These are phyloP conservation scores for Saccharum hybrid DNA, from an alignment of 202 grass and related monocot species.

Conservation along the genomic window DNA sequence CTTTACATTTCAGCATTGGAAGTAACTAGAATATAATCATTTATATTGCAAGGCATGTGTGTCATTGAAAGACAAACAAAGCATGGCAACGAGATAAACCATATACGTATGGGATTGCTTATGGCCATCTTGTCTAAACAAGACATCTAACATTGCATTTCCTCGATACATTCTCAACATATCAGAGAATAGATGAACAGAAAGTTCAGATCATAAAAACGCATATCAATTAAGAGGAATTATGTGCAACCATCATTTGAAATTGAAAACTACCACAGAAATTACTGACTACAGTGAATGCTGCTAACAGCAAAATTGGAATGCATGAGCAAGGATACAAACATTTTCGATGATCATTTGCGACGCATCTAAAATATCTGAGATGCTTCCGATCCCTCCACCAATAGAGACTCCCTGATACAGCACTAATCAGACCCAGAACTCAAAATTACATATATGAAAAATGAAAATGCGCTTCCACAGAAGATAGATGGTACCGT, in stretches of 20 bases:
- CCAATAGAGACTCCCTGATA: slow-evolving; percentile 89
- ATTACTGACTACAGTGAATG: too few relatives aligned
- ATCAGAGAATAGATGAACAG: background rate
- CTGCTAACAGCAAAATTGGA: background rate
- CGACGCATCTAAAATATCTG: slow-evolving; percentile 82
- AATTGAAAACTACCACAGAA: slow-evolving; percentile 19
- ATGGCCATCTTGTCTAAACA: background rate
- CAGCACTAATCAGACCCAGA: slow-evolving; percentile 38
- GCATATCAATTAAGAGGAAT: slow-evolving; percentile 7
- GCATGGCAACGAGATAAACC: background rate
- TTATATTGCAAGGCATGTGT: background rate
- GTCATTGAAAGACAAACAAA: slow-evolving; percentile 17
- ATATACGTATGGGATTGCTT: background rate
- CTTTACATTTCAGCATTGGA: slow-evolving; percentile 30
- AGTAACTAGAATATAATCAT: background rate
- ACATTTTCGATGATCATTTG: slow-evolving; percentile 89
- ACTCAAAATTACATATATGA: background rate
- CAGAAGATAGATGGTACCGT: slow-evolving; percentile 62
- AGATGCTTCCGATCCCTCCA: slow-evolving; percentile 88
- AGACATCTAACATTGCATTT: slow-evolving; percentile 2
- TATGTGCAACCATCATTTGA: background rate
- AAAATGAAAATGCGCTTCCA: background rate
- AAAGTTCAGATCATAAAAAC: background rate
- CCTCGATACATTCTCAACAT: background rate
- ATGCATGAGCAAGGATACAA: background rate